These are phyloP conservation scores for Myxozyma monticola DNA, from an alignment of 805 yeast species.

Conservation along the genomic window DNA sequence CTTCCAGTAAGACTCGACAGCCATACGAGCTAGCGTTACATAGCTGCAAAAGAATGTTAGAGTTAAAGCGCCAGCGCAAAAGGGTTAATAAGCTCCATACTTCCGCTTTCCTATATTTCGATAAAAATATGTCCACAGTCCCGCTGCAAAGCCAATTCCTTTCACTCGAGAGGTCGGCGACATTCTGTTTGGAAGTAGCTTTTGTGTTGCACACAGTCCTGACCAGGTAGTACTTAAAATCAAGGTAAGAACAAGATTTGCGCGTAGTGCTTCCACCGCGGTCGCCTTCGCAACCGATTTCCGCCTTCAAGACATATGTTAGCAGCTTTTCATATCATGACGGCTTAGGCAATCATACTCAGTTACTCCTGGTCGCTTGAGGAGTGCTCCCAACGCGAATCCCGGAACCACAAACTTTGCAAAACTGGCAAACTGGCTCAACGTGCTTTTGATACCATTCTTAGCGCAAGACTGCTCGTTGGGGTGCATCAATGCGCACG, in stretches of 20 bases:
- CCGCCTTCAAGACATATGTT: no score
- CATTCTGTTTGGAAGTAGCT: conserved; percentile 36
- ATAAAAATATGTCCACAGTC: conserved; percentile 44
- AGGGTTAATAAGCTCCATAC: no score
- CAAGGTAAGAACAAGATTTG: conserved; percentile 40
- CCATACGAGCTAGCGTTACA: conserved; percentile 36
- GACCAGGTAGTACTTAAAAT: conserved; percentile 42
- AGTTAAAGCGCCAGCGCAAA: no score
- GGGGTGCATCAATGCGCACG: conserved; percentile 28
- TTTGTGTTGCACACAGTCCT: conserved; percentile 42
- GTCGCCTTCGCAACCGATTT: no score
- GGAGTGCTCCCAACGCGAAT: background rate
- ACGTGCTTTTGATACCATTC: conserved; percentile 9
- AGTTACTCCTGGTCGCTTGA: no score
- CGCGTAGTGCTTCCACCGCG: no score
- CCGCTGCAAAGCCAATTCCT: conserved; percentile 45
- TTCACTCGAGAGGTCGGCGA: conserved; percentile 40
- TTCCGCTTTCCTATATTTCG: conserved; percentile 39
- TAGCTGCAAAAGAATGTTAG: no score
- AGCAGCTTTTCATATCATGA: no score
- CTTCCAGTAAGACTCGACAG: conserved; percentile 42
- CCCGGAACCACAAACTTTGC: conserved; percentile 16
- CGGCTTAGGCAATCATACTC: no score
- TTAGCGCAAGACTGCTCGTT: conserved; percentile 27
- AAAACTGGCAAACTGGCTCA: conserved; percentile 6